A percentile compares a stretch with the other conserved stretches of the same genome.
phyloP scores from a whole-genome alignment of 2,329 filamentous ascomycete species.

The Dryadomyces sulphureus region DNA sequence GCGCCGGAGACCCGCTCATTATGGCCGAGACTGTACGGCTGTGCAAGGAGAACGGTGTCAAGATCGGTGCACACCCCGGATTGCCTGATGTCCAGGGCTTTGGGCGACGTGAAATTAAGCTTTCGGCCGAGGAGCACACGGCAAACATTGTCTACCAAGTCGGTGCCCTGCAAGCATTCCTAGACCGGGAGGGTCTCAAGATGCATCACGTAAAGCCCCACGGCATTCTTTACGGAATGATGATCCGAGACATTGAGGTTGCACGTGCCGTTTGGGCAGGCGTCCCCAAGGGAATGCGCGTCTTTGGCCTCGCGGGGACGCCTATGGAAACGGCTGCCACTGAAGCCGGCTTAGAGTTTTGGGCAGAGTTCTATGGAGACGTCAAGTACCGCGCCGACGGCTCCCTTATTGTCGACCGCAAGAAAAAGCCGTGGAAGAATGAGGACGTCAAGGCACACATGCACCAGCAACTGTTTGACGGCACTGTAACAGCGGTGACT shows the following conservation, averaged over 20 bases:
- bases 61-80: slow-evolving; percentile 40
- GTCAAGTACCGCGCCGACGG: slow-evolving; percentile 16
- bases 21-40: slow-evolving; percentile 1
- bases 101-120: neutral
- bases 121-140: neutral
- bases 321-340: slow-evolving; percentile 13
- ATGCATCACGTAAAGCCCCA: slow-evolving; percentile 2
- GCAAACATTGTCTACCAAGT: slow-evolving; percentile 1
- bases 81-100: slow-evolving; percentile 1
- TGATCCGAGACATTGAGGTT: slow-evolving; percentile 10
- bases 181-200: neutral
- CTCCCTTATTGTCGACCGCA: slow-evolving; percentile 24
- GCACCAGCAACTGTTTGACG: slow-evolving; percentile 23
- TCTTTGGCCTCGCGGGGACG: slow-evolving; percentile 16
- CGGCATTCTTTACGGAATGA: slow-evolving; percentile 27
- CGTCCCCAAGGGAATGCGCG: slow-evolving; percentile 12
- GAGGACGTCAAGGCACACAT: slow-evolving; percentile 25
- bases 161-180: neutral
- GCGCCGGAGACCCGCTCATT: slow-evolving; percentile 1
- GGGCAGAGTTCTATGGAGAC: slow-evolving; percentile 16
- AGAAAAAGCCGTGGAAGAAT: slow-evolving; percentile 35
- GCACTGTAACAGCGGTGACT: slow-evolving; percentile 24
- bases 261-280: slow-evolving; percentile 14
- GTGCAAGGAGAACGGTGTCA: slow-evolving; percentile 22
- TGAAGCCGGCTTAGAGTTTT: slow-evolving; percentile 14